Evolutionary conservation across 192 early-diverging fungal genomes (phyloP).

Genomic region (Phlyctochytrium arcticum): DNA sequence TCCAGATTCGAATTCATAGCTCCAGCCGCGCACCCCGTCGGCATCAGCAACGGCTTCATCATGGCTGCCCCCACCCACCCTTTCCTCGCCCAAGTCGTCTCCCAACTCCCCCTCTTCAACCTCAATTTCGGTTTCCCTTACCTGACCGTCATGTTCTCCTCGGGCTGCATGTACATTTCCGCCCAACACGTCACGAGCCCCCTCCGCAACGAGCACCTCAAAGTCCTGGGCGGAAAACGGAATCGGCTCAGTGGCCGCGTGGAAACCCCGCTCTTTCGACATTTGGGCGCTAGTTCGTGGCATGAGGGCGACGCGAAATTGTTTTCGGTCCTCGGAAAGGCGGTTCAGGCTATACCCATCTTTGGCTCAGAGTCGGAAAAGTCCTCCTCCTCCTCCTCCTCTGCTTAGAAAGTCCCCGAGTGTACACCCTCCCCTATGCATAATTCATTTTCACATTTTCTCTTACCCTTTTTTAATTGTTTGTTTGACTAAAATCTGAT

Average conservation of each 20-base stretch:
- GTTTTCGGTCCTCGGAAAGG: slow-evolving; percentile 9
- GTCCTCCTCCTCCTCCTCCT: no score
- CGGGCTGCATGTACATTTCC: slow-evolving; percentile 37
- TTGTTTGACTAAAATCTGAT: no score
- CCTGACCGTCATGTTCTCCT: slow-evolving; percentile 36
- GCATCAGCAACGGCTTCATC: slow-evolving; percentile 36
- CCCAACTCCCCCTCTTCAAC: slow-evolving; percentile 18
- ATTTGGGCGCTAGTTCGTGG: slow-evolving; percentile 24
- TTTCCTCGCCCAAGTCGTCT: slow-evolving; percentile 26
- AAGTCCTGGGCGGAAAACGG: slow-evolving; percentile 22
- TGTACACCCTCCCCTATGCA: no score
- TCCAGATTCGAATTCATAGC: slow-evolving; percentile 23
- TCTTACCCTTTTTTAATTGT: no score
- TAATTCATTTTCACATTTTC: no score
- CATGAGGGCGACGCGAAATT: slow-evolving; percentile 26
- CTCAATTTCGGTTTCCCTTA: slow-evolving; percentile 27
- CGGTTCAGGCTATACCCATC: slow-evolving; percentile 5
- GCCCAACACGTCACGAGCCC: slow-evolving; percentile 7
- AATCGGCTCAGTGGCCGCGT: slow-evolving; percentile 16
- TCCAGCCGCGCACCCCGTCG: slow-evolving; percentile 37
- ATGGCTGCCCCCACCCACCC: slow-evolving; percentile 6
- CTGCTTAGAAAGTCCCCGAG: no score
- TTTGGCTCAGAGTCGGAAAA: slow-evolving; percentile 4
- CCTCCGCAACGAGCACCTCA: slow-evolving; percentile 5
- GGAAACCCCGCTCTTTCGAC: slow-evolving; percentile 19